Percentiles rank a stretch among this genome's conserved stretches.
These are phyloP conservation scores for Nepenthes alata DNA, from an alignment of 179 eudicot genomes.

Conservation along the genomic window DNA sequence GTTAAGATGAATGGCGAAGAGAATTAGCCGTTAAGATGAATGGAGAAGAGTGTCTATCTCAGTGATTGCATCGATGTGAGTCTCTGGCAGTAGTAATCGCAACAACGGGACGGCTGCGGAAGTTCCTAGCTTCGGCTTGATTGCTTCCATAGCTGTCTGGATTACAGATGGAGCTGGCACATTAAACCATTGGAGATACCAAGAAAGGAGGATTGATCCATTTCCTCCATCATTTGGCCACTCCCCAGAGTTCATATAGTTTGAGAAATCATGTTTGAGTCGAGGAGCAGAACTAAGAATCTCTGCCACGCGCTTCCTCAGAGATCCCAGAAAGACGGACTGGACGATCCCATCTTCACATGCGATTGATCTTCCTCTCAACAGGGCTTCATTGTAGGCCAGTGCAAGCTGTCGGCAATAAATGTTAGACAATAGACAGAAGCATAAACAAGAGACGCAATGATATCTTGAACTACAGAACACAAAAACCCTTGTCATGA, in stretches of 20 bases:
- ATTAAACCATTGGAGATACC: conserved; percentile 79
- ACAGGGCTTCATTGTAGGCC: conserved; percentile 73
- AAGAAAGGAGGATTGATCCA: conserved; percentile 40
- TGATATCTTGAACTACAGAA: neutral
- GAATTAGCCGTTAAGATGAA: neutral
- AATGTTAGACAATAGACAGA: neutral
- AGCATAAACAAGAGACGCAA: conserved; percentile 1
- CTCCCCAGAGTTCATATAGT: conserved; percentile 41
- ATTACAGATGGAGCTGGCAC: conserved; percentile 55
- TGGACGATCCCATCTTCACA: conserved; percentile 64
- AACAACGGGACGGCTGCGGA: conserved; percentile 49
- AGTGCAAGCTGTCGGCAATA: conserved; percentile 52
- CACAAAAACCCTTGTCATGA: neutral
- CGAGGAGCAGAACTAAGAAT: conserved; percentile 28
- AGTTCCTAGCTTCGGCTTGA: conserved; percentile 20
- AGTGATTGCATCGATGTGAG: conserved; percentile 39
- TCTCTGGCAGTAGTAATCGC: conserved; percentile 54
- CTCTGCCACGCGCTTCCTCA: conserved; percentile 68
- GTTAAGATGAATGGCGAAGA: neutral
- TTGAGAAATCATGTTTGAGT: conserved; percentile 23
- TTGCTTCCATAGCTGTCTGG: conserved; percentile 27
- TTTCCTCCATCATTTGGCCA: conserved; percentile 50
- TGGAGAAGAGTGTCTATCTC: conserved; percentile 26
- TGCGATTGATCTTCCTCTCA: conserved; percentile 36
- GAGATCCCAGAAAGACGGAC: conserved; percentile 59